phyloP scores from a whole-genome alignment of 495 filamentous ascomycete species.

The Annulohypoxylon nitens region DNA sequence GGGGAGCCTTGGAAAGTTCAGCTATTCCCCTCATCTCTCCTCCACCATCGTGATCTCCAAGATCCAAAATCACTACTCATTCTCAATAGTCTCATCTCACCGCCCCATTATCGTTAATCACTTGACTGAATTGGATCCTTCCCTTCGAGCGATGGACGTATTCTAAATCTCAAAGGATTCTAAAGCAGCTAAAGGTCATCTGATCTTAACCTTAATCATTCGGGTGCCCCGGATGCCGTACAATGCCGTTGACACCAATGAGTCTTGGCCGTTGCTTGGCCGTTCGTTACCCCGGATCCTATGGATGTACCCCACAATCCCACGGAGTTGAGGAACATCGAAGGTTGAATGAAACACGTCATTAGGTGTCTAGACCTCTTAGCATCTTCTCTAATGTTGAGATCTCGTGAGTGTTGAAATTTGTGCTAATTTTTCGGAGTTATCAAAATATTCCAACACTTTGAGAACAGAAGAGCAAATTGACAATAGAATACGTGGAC shows the following conservation, averaged over 20 bases:
- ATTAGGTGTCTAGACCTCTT: conserved; percentile 1
- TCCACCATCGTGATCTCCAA: conserved; percentile 38
- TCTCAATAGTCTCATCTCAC: conserved; percentile 28
- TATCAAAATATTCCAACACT: neutral
- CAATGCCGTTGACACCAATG: neutral
- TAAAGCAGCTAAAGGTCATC: conserved; percentile 1
- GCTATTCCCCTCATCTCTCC: conserved; percentile 20
- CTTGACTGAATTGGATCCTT: conserved; percentile 30
- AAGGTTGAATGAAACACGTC: conserved; percentile 17
- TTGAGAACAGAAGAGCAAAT: neutral
- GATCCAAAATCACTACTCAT: conserved; percentile 7
- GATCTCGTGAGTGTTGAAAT: neutral
- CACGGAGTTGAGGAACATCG: conserved; percentile 38
- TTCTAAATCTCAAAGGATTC: conserved; percentile 1
- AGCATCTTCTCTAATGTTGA: neutral
- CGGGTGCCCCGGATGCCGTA: conserved; percentile 14
- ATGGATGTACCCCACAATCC: conserved; percentile 38
- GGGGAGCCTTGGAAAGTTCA: conserved; percentile 19
- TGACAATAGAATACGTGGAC: neutral
- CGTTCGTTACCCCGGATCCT: conserved; percentile 38
- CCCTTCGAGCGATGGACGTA: conserved; percentile 36
- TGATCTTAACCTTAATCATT: conserved; percentile 13
- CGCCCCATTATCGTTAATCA: conserved; percentile 23
- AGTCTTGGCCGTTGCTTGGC: conserved; percentile 30
- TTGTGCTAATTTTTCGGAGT: neutral